These are phyloP conservation scores for Cytospora chrysosperma DNA, from an alignment of 2,329 filamentous ascomycete species.

Conservation along the genomic window DNA sequence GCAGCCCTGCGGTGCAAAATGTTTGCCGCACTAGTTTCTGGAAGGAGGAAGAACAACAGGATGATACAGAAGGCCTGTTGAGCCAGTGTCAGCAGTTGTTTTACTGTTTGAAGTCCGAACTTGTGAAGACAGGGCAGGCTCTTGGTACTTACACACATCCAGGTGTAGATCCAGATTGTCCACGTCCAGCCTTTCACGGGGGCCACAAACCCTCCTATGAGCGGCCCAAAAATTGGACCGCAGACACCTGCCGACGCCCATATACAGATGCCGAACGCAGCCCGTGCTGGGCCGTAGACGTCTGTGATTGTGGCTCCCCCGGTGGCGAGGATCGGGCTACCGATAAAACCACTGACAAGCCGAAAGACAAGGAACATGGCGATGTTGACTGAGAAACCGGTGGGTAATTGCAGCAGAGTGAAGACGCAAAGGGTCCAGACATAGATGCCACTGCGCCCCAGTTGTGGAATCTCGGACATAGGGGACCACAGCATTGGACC, in stretches of 20 bases:
- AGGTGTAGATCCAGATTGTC: constrained; percentile 1
- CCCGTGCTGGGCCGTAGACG: background rate
- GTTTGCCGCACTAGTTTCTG: constrained; percentile 1
- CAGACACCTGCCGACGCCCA: background rate
- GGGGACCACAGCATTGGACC: constrained; percentile 13
- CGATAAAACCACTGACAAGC: constrained; percentile 2
- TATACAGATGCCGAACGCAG: background rate
- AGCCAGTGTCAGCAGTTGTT: background rate
- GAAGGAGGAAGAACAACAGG: constrained; percentile 5
- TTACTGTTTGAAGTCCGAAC: too few species aligned
- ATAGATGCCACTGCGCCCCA: constrained; percentile 7
- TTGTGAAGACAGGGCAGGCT: too few species aligned
- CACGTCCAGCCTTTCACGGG: constrained; percentile 6
- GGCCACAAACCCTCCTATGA: background rate
- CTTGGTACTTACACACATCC: background rate
- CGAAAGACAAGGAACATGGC: constrained; percentile 5
- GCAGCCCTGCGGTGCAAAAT: background rate
- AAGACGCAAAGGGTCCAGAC: constrained; percentile 6
- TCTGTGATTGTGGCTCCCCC: constrained; percentile 6
- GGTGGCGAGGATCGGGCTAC: background rate
- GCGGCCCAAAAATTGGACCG: background rate
- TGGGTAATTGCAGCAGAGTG: constrained; percentile 18
- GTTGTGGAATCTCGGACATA: constrained; percentile 2
- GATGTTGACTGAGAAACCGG: background rate
- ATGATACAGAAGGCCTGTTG: background rate